These are phyloP conservation scores for Aspergillus costaricaensis DNA, from an alignment of 2,329 filamentous ascomycete species.

Conservation along the genomic window DNA sequence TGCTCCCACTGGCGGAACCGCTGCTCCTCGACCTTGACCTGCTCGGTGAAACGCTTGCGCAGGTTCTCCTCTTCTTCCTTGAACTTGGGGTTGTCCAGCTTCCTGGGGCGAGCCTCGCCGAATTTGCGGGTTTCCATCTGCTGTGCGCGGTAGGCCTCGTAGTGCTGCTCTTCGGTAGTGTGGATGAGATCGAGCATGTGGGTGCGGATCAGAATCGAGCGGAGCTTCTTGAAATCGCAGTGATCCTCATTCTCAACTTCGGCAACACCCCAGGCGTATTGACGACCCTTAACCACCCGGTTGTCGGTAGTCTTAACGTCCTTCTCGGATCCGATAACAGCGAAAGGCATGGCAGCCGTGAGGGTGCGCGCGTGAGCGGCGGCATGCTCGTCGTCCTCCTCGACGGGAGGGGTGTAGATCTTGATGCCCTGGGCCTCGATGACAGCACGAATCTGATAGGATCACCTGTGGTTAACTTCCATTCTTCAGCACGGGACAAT, in stretches of 20 bases:
- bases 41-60: slow-evolving; percentile 98
- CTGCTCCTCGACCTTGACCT: slow-evolving; percentile 99
- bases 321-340: slow-evolving; percentile 98
- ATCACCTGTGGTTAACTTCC: neutral
- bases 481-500: neutral
- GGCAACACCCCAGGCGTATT: slow-evolving; percentile 99
- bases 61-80: slow-evolving; percentile 99
- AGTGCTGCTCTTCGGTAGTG: slow-evolving; percentile 98
- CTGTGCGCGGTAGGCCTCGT: slow-evolving; percentile 97
- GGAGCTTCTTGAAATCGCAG: slow-evolving; percentile 99
- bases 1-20: slow-evolving; percentile 99
- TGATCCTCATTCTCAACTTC: slow-evolving; percentile 99
- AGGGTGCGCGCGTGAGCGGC: slow-evolving; percentile 91
- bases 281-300: slow-evolving; percentile 96
- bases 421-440: slow-evolving; percentile 99
- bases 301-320: slow-evolving; percentile 96
- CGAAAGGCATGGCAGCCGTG: slow-evolving; percentile 97
- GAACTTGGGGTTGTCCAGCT: slow-evolving; percentile 99
- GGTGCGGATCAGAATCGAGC: slow-evolving; percentile 96
- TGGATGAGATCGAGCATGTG: slow-evolving; percentile 99
- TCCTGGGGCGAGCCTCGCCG: slow-evolving; percentile 92
- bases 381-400: slow-evolving; percentile 97
- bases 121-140: slow-evolving; percentile 99
- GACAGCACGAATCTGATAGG: slow-evolving; percentile 77
- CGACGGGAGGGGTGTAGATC: slow-evolving; percentile 96